A percentile compares a stretch with the other conserved stretches of the same genome.
phyloP scores from a whole-genome alignment of 2,329 filamentous ascomycete genomes.

The Hymenoscyphus fraxineus region DNA sequence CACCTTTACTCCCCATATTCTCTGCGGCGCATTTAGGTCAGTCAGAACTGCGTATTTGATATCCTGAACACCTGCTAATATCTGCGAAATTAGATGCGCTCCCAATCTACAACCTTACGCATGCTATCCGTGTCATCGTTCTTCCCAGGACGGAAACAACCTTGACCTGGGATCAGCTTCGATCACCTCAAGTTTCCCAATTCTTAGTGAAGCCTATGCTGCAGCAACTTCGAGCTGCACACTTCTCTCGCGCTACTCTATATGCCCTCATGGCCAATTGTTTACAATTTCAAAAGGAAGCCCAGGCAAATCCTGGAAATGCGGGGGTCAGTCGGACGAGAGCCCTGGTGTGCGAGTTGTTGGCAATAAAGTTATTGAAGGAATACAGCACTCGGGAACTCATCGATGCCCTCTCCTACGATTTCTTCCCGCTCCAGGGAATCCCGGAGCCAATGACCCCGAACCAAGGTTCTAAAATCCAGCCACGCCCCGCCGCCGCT shows the following conservation, averaged over 20 bases:
- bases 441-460: slow-evolving; percentile 49
- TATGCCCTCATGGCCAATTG: slow-evolving; percentile 93
- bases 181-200: slow-evolving; percentile 93
- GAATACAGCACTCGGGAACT: slow-evolving; percentile 87
- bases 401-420: slow-evolving; percentile 91
- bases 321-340: slow-evolving; percentile 79
- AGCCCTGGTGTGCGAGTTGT: slow-evolving; percentile 82
- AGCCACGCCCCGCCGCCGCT: slow-evolving; percentile 56
- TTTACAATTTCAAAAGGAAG: slow-evolving; percentile 87
- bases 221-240: slow-evolving; percentile 75
- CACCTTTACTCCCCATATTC: slow-evolving; percentile 70
- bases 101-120: slow-evolving; percentile 85
- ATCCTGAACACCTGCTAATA: background rate
- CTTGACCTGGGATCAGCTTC: slow-evolving; percentile 88
- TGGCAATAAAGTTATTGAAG: slow-evolving; percentile 84
- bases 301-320: slow-evolving; percentile 75
- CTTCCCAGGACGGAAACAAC: slow-evolving; percentile 85
- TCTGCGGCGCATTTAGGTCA: slow-evolving; percentile 73
- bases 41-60: slow-evolving; percentile 10
- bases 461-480: slow-evolving; percentile 31
- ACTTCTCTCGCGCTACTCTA: slow-evolving; percentile 81
- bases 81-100: slow-evolving; percentile 61
- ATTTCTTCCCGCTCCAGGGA: slow-evolving; percentile 89
- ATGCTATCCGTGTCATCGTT: slow-evolving; percentile 82
- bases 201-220: slow-evolving; percentile 95